Evolutionary conservation across 1,284 basidiomycete species (phyloP), one percentile per base, ranked within the genome.

Genomic region (Peniophora sp.): DNA sequence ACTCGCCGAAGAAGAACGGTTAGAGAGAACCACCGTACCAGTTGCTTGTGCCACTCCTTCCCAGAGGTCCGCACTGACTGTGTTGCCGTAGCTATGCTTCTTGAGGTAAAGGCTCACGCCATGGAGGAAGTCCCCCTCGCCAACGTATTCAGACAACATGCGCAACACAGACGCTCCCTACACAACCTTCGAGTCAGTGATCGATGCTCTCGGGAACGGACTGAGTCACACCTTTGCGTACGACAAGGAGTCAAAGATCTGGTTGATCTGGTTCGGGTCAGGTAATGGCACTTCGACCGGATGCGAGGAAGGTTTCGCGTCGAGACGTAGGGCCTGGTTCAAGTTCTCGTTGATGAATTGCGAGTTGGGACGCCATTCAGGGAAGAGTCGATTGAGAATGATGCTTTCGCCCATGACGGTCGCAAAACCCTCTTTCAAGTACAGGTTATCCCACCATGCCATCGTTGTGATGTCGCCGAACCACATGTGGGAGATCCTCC

Each of bases 281-380:
- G 90, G 89, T 61, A 88, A 92, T 10, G 88, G 86, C 17, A 97
- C 92, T 68, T 98, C 93, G 61, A 99, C 92, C 1, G 95, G 90
- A 67, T 99, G 96, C 27, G 92, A 95, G 14, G 93, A 96, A 14
- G 88, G 73, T 65, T 95, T 92, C 10, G 90, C 82, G 62, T 99
- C 96, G 50, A 97, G 78, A 35, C 74, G 71, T 34, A 97, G 76
- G 14, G 95, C 93, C 24, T 69, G 65, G 53, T 75, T 74, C 35
- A 86, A 68, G 60, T 83, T 75, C n/a, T 69, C 65, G 11, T 74
- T 74, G 55, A 89, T 81, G 62, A 89, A 90, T 47, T 77, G 74
- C 1, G 83, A 79, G 58, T 87, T 76, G 24, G 85, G 73, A 58
- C 81, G 83, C 85, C 85, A 90, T 61, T 89, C 85, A 2, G 87